phyloP scores from a whole-genome alignment of 495 filamentous ascomycete species.

The Aspergillus wentii region DNA sequence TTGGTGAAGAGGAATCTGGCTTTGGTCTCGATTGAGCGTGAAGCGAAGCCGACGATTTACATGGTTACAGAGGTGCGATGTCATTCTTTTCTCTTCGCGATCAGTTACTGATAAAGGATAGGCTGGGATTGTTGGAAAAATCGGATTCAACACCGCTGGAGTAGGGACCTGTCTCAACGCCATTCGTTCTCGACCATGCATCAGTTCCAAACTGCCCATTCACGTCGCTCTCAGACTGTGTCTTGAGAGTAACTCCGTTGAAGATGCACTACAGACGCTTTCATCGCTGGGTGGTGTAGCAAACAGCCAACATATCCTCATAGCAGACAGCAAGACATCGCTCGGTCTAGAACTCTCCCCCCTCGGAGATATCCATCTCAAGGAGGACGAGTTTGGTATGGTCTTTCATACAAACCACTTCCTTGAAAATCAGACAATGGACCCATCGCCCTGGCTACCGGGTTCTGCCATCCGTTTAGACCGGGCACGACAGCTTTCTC shows the following conservation, averaged over 20 bases:
- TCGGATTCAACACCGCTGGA: conserved; percentile 58
- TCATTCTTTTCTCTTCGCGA: too few relatives aligned
- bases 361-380: conserved; percentile 44
- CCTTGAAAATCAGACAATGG: conserved; percentile 40
- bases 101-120: conserved; percentile 20
- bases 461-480: conserved; percentile 48
- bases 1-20: conserved; percentile 49
- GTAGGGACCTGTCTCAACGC: conserved; percentile 68
- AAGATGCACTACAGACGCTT: conserved; percentile 45
- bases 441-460: conserved; percentile 48
- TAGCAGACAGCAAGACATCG: conserved; percentile 50
- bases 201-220: conserved; percentile 50
- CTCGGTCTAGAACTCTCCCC: conserved; percentile 57
- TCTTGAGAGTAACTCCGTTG: conserved; percentile 50
- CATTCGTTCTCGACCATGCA: conserved; percentile 54
- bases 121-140: conserved; percentile 70
- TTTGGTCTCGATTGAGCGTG: conserved; percentile 47
- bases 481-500: conserved; percentile 36
- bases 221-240: conserved; percentile 59
- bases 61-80: conserved; percentile 38
- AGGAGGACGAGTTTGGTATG: conserved; percentile 38
- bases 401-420: conserved; percentile 64
- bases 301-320: conserved; percentile 55
- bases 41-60: conserved; percentile 42
- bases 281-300: conserved; percentile 49